These are phyloP conservation scores for Rhizopus microsporus DNA, from an alignment of 371 early-diverging fungal genomes.

Conservation along the genomic window DNA sequence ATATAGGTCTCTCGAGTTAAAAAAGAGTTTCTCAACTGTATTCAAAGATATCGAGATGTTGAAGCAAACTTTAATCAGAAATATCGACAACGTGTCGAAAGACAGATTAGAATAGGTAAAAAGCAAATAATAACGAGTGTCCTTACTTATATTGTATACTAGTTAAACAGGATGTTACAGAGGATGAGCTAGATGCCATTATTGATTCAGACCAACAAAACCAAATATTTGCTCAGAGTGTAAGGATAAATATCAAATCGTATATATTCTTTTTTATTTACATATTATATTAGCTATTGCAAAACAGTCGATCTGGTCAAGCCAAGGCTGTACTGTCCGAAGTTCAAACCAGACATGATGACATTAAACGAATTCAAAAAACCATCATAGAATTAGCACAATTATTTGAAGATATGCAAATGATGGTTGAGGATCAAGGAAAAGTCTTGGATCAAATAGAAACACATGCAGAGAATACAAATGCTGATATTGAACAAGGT, in stretches of 20 bases:
- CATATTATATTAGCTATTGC: conserved; percentile 57
- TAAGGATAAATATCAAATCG: conserved; percentile 14
- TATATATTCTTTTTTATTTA: not conserved
- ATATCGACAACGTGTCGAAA: conserved; percentile 81
- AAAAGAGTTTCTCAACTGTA: conserved; percentile 81
- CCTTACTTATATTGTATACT: not conserved
- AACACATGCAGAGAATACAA: conserved; percentile 62
- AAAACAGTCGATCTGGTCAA: conserved; percentile 75
- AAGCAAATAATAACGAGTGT: not conserved
- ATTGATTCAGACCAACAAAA: conserved; percentile 73
- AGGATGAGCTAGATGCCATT: conserved; percentile 80
- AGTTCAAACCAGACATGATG: conserved; percentile 86
- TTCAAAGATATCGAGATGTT: conserved; percentile 79
- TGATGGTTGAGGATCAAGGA: conserved; percentile 82
- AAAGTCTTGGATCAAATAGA: conserved; percentile 76
- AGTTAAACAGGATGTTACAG: conserved; percentile 85
- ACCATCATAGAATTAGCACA: conserved; percentile 86
- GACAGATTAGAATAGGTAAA: conserved; percentile 84
- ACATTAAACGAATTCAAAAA: conserved; percentile 86
- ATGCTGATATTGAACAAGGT: conserved; percentile 71
- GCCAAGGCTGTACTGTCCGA: conserved; percentile 80
- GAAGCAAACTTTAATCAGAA: conserved; percentile 82
- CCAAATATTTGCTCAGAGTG: conserved; percentile 85
- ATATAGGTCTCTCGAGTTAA: conserved; percentile 70
- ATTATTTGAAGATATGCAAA: conserved; percentile 89